Base-by-base conservation (phyloP, 202 grass and related monocot species). In the Digitaria exilis region DNA sequence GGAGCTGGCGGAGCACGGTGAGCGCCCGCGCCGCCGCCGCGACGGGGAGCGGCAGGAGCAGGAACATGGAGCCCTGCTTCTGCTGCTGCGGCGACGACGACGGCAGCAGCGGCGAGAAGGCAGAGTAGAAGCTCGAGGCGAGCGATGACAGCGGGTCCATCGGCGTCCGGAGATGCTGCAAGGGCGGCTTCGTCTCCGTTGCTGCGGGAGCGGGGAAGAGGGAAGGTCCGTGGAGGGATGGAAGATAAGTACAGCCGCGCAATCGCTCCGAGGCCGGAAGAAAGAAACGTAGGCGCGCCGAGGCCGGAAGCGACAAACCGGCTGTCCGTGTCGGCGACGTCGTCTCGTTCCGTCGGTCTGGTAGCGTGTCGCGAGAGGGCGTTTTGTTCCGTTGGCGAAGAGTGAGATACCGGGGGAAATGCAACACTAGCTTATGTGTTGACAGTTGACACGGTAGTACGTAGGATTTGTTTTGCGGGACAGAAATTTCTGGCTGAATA, bases 1-100 rank as follows among this genome's bases (percentile, higher is more conserved):
- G 37, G 19, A 87, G 88, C 0, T 72, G 74, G 22, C 87, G 86
- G 73, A 94, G 80, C 46, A 83, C 86, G 83, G 64, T 45, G 15
- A 85, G 59, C 13, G 65, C 83, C 16, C 78, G 77, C 48, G 76
- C 42, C 18, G 90, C 42, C 18, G 90, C 84, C 22, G 80, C 69
- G 2, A 55, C 28, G 26, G 84, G 81, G 31, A 74, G 63, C 18
- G 69, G 69, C 35, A 85, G 73, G 16, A 78, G 84, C n/a, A 86
- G 83, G 59, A 82, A 81, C 65, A 65, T 85, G 16, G 81, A 80
- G 30, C 35, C 29, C 10, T 28, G 62, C 18, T 6, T n/a, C n/a
- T 45, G 44, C 62, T 6, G 39, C 2, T 39, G 10, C 50, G 12
- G 19, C 24, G 6, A 4, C 6, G 46, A 1, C 34, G 32, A 2